phyloP scores from a whole-genome alignment of 1,284 basidiomycete genomes.

The Ceratobasidium sp. region DNA sequence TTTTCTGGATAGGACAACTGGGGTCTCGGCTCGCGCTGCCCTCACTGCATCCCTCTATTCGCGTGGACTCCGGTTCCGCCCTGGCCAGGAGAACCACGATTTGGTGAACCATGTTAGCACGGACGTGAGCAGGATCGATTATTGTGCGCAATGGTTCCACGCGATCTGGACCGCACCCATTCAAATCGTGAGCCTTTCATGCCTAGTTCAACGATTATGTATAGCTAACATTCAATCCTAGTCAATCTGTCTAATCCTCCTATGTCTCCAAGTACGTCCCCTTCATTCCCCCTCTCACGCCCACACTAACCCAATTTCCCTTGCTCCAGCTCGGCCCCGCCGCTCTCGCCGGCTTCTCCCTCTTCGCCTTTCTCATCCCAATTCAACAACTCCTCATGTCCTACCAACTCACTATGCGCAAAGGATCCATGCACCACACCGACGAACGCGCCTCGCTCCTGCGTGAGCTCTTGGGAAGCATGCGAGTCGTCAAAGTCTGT shows the following conservation, averaged over 20 bases:
- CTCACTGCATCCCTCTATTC: conserved; percentile 83
- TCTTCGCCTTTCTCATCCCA: conserved; percentile 83
- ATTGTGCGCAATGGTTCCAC: conserved; percentile 82
- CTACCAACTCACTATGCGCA: conserved; percentile 71
- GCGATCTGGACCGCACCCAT: conserved; percentile 83
- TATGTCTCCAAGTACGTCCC: conserved; percentile 78
- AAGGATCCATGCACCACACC: conserved; percentile 83
- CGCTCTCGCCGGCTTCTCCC: conserved; percentile 82
- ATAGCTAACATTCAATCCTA: conserved; percentile 59
- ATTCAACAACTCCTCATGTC: conserved; percentile 56
- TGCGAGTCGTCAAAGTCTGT: conserved; percentile 49
- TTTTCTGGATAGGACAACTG: conserved; percentile 61
- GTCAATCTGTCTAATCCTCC: conserved; percentile 75
- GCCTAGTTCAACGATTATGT: too few species aligned
- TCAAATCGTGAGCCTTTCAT: conserved; percentile 63
- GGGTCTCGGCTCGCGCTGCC: conserved; percentile 76
- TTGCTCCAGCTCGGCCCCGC: conserved; percentile 56
- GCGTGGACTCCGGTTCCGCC: conserved; percentile 78
- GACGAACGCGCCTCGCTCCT: conserved; percentile 86
- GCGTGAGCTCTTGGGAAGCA: conserved; percentile 80
- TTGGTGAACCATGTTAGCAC: conserved; percentile 94
- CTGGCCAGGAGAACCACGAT: conserved; percentile 78
- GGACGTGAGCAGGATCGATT: conserved; percentile 92
- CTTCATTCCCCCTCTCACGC: conserved; percentile 61
- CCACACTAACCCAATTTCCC: neutral